These are phyloP conservation scores for Penicillium verrucosum DNA, from an alignment of 2,329 filamentous ascomycete species.

Conservation along the genomic window DNA sequence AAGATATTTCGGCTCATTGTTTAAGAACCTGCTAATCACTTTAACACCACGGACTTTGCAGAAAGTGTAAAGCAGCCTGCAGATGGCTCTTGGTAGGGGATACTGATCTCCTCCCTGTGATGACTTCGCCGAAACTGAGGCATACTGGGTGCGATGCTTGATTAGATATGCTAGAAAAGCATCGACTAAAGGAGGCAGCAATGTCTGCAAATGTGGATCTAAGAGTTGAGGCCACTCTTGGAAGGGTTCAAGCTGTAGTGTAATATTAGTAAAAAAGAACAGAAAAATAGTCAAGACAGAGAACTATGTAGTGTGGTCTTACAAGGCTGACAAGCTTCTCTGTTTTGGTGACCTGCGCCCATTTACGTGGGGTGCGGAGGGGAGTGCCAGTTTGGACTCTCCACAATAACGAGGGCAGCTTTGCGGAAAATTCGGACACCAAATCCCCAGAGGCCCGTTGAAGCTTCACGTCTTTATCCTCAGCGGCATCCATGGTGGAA, in stretches of 20 bases:
- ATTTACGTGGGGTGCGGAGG: constrained; percentile 35
- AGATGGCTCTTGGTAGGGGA: constrained; percentile 67
- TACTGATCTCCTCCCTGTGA: constrained; percentile 37
- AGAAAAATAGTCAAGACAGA: not conserved
- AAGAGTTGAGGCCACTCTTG: constrained; percentile 94
- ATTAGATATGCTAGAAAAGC: constrained; percentile 68
- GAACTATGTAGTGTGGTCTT: constrained; percentile 20
- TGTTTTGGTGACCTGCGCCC: constrained; percentile 38
- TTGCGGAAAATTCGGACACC: constrained; percentile 41
- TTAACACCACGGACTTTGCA: constrained; percentile 95
- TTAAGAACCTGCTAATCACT: constrained; percentile 84
- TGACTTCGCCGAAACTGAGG: constrained; percentile 31
- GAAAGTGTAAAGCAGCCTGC: constrained; percentile 77
- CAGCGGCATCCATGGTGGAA: constrained; percentile 43
- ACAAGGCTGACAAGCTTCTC: constrained; percentile 41
- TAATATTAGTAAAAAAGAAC: constrained; percentile 11
- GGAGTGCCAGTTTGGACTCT: constrained; percentile 25
- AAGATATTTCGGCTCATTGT: constrained; percentile 81
- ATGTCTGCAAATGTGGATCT: constrained; percentile 73
- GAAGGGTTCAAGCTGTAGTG: constrained; percentile 70
- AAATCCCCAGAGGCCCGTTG: constrained; percentile 47
- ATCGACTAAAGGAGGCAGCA: constrained; percentile 71
- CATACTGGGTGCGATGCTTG: constrained; percentile 43
- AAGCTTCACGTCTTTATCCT: constrained; percentile 46
- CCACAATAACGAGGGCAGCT: constrained; percentile 44